phyloP scores from a whole-genome alignment of 129 eudicot species.

The Gnaphalium uliginosum region DNA sequence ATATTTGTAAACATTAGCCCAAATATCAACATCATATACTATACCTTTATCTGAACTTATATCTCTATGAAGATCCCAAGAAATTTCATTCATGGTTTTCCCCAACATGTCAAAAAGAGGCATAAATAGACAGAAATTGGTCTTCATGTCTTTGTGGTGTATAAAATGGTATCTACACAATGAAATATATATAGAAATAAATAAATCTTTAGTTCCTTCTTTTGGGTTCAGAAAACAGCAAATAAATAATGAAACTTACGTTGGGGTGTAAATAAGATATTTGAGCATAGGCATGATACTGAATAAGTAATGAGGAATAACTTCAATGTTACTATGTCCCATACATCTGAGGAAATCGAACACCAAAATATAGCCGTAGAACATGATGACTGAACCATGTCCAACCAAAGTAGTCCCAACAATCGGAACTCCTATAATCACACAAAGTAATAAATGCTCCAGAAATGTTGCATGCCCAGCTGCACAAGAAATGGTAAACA shows the following conservation, averaged over 20 bases:
- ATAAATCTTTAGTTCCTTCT: too few relatives aligned
- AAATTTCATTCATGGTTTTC: slow-evolving; percentile 50
- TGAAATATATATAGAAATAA: not conserved
- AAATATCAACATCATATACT: not conserved
- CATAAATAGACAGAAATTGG: slow-evolving; percentile 86
- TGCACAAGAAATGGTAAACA: slow-evolving; percentile 39
- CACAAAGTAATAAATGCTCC: slow-evolving; percentile 74
- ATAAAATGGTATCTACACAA: slow-evolving; percentile 65
- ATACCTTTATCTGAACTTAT: slow-evolving; percentile 51
- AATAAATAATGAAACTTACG: slow-evolving; percentile 39
- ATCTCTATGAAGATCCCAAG: slow-evolving; percentile 72
- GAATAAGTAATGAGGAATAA: slow-evolving; percentile 51
- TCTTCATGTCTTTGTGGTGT: slow-evolving; percentile 59
- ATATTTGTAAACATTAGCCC: not conserved
- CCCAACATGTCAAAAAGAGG: slow-evolving; percentile 68
- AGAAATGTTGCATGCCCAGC: slow-evolving; percentile 76
- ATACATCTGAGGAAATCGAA: slow-evolving; percentile 84
- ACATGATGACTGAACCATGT: slow-evolving; percentile 64
- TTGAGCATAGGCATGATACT: slow-evolving; percentile 47
- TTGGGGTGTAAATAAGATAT: slow-evolving; percentile 59
- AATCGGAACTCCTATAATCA: slow-evolving; percentile 57
- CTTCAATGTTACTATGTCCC: slow-evolving; percentile 75
- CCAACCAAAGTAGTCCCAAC: slow-evolving; percentile 63
- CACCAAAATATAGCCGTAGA: slow-evolving; percentile 54
- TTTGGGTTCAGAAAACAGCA: not conserved